Conservation (phyloP, 1,284 basidiomycete species). For the Inonotus obliquus region DNA sequence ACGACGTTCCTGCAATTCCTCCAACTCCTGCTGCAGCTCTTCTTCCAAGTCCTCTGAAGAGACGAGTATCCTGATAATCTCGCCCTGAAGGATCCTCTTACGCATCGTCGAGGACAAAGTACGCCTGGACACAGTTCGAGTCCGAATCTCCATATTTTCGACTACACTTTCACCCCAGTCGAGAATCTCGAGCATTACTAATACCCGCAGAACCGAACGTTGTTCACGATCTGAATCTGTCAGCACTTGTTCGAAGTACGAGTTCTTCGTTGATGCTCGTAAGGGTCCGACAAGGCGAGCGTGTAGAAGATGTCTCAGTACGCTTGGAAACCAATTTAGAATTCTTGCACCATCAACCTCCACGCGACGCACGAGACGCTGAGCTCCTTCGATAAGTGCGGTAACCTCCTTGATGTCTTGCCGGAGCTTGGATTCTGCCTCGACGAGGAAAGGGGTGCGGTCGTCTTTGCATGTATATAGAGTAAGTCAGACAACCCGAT, state of each 20-base stretch:
- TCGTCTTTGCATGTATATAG: neutral
- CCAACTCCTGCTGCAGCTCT: constrained; percentile 6
- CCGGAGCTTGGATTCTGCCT: constrained; percentile 4
- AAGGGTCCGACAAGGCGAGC: constrained; percentile 4
- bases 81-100: constrained; percentile 6
- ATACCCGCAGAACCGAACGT: constrained; percentile 1
- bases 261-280: neutral
- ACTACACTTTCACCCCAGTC: constrained; percentile 7
- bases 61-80: constrained; percentile 9
- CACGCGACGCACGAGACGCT: constrained; percentile 6
- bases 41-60: constrained; percentile 9
- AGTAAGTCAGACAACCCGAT: neutral
- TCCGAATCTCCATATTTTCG: neutral
- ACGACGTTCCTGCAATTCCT: neutral
- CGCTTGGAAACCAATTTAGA: constrained; percentile 11
- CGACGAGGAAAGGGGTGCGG: constrained; percentile 5
- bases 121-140: neutral
- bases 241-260: neutral
- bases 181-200: constrained; percentile 15
- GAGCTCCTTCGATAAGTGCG: constrained; percentile 6
- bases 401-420: constrained; percentile 12
- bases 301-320: constrained; percentile 8
- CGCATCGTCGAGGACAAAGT: constrained; percentile 2
- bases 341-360: neutral
- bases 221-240: neutral